Evolutionary conservation across 2,329 filamentous ascomycete species (phyloP), one percentile per base, ranked within the genome.

Genomic region (Lasiodiplodia gonubiensis): DNA sequence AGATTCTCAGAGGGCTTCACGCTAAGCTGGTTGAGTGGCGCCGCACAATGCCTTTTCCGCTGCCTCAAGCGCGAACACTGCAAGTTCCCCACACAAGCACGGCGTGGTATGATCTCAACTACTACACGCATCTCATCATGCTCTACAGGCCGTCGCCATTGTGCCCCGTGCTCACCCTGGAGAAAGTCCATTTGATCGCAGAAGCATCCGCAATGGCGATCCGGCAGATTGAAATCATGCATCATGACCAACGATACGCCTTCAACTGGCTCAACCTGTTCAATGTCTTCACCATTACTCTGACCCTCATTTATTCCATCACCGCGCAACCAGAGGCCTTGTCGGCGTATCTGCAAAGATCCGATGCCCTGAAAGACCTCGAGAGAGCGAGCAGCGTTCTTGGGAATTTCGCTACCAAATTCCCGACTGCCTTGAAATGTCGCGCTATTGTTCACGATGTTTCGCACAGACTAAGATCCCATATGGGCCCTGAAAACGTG

Each of bases 41-140:
- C 1, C 80, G 77, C 23, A 67, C 52, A 25, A 63, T 63, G 59
- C 59, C 59, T 18, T 63, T 63, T 16, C 59, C 59, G 11, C 42
- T 63, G 2, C 59, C 59, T 21, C 59, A 63, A 18, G 42, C 59
- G 16, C 59, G 59, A 23, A 51, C 51, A 18, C 59, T 63, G 8
- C 59, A 63, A n/a, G 81, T 84, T 1, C 82, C 82, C 1, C 82
- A 84, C 66, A 72, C 83, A 3, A 79, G 72, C 49, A 81, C 76
- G 8, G 78, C 72, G 66, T 84, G 82, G 82, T 84, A 80, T 69
- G 82, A 84, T 64, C 78, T 83, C 53, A 84, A 84, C 70, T 84
- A 81, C 70, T 83, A 83, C 69, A 81, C 78, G 0, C 82, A 84
- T 59, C 70, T 83, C 1, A 78, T 78, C 14, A 79, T 82, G 72